phyloP scores from a whole-genome alignment of 129 eudicot species.

The sunflower (Helianthus annuus) region DNA sequence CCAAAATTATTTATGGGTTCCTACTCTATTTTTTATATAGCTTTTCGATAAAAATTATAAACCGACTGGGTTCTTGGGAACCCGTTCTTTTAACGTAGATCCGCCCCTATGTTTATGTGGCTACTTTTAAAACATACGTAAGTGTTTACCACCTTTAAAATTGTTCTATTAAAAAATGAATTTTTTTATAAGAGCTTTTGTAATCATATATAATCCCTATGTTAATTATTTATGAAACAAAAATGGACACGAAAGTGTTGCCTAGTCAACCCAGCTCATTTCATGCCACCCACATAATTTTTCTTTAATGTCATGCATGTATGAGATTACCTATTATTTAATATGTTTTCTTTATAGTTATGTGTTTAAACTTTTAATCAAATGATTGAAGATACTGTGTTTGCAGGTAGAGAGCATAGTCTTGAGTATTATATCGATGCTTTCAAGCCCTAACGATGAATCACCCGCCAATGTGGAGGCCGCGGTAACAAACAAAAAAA shows the following conservation, averaged over 20 bases:
- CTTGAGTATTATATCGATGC: conserved; percentile 78
- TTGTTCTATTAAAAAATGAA: background rate
- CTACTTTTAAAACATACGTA: no score
- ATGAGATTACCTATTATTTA: background rate
- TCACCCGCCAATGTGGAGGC: conserved; percentile 92
- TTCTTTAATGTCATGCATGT: background rate
- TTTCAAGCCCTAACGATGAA: conserved; percentile 78
- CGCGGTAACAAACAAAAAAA: conserved; percentile 51
- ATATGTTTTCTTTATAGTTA: background rate
- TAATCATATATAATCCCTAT: background rate
- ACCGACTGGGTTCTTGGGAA: no score
- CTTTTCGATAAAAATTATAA: no score
- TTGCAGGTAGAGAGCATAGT: conserved; percentile 84
- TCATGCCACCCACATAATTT: background rate
- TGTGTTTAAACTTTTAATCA: background rate
- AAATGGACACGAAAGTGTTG: background rate
- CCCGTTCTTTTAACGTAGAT: no score
- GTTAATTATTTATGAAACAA: background rate
- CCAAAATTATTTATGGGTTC: no score
- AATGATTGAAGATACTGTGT: conserved; percentile 2
- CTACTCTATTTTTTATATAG: no score
- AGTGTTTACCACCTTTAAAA: no score
- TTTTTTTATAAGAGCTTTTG: background rate
- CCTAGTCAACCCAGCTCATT: background rate
- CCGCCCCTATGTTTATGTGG: no score